Percentiles rank a stretch among this genome's conserved stretches.
Conservation (phyloP, 1,284 basidiomycete genomes). For the Wallemia ichthyophaga region DNA sequence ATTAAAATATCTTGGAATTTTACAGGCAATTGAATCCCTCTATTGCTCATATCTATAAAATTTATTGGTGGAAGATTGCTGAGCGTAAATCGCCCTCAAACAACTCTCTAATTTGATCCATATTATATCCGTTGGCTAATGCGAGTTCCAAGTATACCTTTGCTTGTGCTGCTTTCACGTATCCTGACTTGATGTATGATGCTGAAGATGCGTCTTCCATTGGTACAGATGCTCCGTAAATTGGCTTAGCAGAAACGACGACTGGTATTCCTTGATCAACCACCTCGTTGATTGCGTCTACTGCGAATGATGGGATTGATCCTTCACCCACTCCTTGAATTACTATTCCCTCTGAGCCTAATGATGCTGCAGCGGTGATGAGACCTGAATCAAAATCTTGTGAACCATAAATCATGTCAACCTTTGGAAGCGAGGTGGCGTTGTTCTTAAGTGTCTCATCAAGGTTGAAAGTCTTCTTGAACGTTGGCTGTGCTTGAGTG, state of each 20-base stretch:
- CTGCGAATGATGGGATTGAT: slow-evolving; percentile 1
- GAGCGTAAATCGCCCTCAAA: slow-evolving; percentile 1
- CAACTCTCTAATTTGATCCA: background rate
- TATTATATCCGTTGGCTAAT: background rate
- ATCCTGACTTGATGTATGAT: slow-evolving; percentile 5
- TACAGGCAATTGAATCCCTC: no score
- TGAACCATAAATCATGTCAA: slow-evolving; percentile 10
- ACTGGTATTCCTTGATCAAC: slow-evolving; percentile 3
- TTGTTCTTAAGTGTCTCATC: slow-evolving; percentile 1
- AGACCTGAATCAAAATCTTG: slow-evolving; percentile 4
- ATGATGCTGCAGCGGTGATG: slow-evolving; percentile 8
- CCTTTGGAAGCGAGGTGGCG: slow-evolving; percentile 4
- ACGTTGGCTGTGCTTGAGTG: slow-evolving; percentile 3
- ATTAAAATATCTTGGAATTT: no score
- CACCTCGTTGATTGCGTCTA: slow-evolving; percentile 2
- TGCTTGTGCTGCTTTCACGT: slow-evolving; percentile 8
- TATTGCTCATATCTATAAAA: background rate
- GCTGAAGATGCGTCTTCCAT: background rate
- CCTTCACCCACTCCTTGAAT: slow-evolving; percentile 11
- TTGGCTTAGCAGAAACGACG: slow-evolving; percentile 6
- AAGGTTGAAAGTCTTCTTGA: slow-evolving; percentile 8
- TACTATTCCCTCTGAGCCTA: slow-evolving; percentile 11
- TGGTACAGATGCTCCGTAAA: slow-evolving; percentile 5
- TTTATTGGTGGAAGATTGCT: background rate
- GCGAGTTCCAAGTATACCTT: background rate